Percentiles rank a stretch among this genome's conserved stretches.
phyloP scores from a whole-genome alignment of 164 flowering plant genomes.

The Aristolochia contorta region DNA sequence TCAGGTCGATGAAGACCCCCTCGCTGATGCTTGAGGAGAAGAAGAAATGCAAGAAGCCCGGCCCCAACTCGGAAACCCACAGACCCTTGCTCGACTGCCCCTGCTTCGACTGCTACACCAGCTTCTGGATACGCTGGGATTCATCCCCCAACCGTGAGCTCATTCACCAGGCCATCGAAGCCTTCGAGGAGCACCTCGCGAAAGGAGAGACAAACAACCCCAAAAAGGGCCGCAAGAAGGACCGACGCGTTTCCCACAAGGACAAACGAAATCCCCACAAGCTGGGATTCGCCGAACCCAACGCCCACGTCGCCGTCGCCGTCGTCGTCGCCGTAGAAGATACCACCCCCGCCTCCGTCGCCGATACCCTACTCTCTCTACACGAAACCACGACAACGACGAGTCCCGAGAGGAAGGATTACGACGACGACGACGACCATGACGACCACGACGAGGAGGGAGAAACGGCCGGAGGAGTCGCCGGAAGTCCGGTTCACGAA shows the following conservation, averaged over 20 bases:
- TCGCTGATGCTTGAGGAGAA: conserved; percentile 14
- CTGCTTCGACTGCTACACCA: conserved; percentile 71
- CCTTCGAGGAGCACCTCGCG: conserved; percentile 56
- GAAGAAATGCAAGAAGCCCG: conserved; percentile 8
- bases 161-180: conserved; percentile 70
- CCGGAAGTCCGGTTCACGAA: not conserved
- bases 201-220: conserved; percentile 12
- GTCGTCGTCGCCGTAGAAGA: too few relatives aligned
- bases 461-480: too few relatives aligned
- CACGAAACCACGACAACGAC: too few relatives aligned
- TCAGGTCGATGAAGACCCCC: conserved; percentile 34
- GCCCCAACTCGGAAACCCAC: not conserved
- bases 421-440: too few relatives aligned
- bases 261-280: not conserved
- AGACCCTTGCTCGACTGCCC: conserved; percentile 25
- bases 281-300: too few relatives aligned
- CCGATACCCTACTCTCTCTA: too few relatives aligned
- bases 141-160: conserved; percentile 66
- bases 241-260: not conserved
- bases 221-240: not conserved
- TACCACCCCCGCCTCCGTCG: too few relatives aligned
- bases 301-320: too few relatives aligned
- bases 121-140: conserved; percentile 78
- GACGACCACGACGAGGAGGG: not conserved
- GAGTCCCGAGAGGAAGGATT: too few relatives aligned